A percentile compares a stretch with the other conserved stretches of the same genome.
Evolutionary conservation across 1,284 basidiomycete genomes (phyloP).

Genomic region (Thelephora terrestris): DNA sequence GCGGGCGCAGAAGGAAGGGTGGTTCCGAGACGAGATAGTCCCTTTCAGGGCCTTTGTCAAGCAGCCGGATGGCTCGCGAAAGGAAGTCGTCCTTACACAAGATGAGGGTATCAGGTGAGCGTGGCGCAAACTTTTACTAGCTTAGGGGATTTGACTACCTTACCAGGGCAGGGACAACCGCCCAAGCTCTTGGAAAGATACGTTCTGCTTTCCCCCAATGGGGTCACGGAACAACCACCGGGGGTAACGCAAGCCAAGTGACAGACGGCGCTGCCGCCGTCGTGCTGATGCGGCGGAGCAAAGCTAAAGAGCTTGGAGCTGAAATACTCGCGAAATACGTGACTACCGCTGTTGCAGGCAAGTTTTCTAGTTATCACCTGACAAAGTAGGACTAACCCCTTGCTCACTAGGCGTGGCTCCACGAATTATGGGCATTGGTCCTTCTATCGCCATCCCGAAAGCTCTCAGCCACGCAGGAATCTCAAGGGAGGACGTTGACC

Average conservation of each 20-base stretch:
- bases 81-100: conserved; percentile 46
- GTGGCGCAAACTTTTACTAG: no score
- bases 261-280: conserved; percentile 86
- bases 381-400: not conserved
- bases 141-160: no score
- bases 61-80: conserved; percentile 42
- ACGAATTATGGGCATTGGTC: conserved; percentile 80
- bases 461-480: conserved; percentile 58
- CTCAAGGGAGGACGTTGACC: conserved; percentile 62
- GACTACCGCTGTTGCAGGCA: conserved; percentile 63
- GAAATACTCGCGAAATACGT: conserved; percentile 72
- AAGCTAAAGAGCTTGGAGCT: conserved; percentile 73
- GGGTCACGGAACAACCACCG: conserved; percentile 70
- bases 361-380: conserved; percentile 8
- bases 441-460: conserved; percentile 61
- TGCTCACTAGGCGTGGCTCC: conserved; percentile 48
- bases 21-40: conserved; percentile 72
- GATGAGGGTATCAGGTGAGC: conserved; percentile 75
- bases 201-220: conserved; percentile 83
- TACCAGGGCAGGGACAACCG: conserved; percentile 46
- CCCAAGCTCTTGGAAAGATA: conserved; percentile 59
- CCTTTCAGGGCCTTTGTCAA: conserved; percentile 61
- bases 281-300: conserved; percentile 76
- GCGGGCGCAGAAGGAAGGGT: conserved; percentile 52
- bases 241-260: conserved; percentile 84